Base-by-base conservation (phyloP, 805 yeast species). In the Kuraishia capsulata region DNA sequence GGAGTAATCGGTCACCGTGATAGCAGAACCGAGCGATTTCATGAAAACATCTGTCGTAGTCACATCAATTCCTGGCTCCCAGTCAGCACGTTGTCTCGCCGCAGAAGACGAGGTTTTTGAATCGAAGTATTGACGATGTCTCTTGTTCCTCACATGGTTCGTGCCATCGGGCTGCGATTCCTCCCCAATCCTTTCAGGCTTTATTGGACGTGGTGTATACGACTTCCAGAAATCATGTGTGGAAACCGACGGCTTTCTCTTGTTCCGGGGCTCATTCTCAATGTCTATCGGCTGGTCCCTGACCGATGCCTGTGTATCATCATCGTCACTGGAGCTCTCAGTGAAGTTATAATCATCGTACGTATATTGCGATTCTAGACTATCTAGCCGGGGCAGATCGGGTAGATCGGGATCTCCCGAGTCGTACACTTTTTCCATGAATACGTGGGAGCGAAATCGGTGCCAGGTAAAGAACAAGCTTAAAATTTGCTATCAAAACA, bases 61-160 rank as follows among this genome's bases (percentile, higher is more conserved):
- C 25, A 72, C 60, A 47, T 76, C 71, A 20, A 75, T 64, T 16
- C 82, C 82, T 0, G 82, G 81, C 46, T 76, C 82, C 72, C 76
- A 71, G 19, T 69, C 74, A 4, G 73, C 64, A 35, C 70, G 49
- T 36, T 57, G 62, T 30, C 66, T 57, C 3, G 57, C 59, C 6
- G 56, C 56, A 1, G 55, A 51, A 4, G 59, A 45, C 16, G 65
- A 64, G 20, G 56, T 53, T 9, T 59, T 54, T n/a, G 67, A 53
- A 4, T 65, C 67, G 3, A 46, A 44, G 42, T 65, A 67, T 28
- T 49, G 54, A 28, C 65, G 45, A 14, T 36, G 24, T 5, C 52
- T 43, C 21, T 36, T 37, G n/a, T n/a, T n/a, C n/a, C n/a, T n/a
- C n/a, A n/a, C n/a, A 23, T 44, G 33, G 30, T 10, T 34, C 19